A percentile compares a stretch with the other conserved stretches of the same genome.
Evolutionary conservation across 1,139 yeast species (phyloP).

Genomic region (Debaryomycetaceae sp.): DNA sequence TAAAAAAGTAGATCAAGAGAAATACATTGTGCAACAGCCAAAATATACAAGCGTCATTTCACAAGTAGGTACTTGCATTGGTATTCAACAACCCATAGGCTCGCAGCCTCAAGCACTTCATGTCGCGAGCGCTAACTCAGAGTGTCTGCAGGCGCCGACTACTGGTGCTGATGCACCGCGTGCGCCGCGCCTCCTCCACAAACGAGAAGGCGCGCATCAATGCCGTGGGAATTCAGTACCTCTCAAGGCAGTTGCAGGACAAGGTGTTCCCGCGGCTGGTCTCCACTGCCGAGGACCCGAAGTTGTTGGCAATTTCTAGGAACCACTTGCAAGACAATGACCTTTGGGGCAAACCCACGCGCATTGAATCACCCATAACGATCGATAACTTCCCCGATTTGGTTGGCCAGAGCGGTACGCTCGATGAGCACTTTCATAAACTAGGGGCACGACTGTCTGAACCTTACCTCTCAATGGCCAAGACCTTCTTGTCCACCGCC

Average conservation of each 20-base stretch:
- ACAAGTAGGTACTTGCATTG: too few species aligned
- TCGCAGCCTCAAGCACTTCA: too few species aligned
- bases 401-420: constrained; percentile 49
- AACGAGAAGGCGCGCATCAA: constrained; percentile 53
- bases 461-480: constrained; percentile 54
- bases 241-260: constrained; percentile 52
- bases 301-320: constrained; percentile 54
- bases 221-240: constrained; percentile 62
- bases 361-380: constrained; percentile 55
- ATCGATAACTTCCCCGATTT: constrained; percentile 61
- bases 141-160: too few species aligned
- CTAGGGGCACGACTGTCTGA: constrained; percentile 59
- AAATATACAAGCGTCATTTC: too few species aligned
- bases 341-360: constrained; percentile 76
- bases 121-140: too few species aligned
- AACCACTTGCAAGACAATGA: constrained; percentile 59
- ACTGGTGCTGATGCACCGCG: too few species aligned
- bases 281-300: constrained; percentile 22
- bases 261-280: constrained; percentile 53
- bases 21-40: too few species aligned
- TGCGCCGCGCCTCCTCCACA: constrained; percentile 1
- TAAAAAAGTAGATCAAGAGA: too few species aligned
- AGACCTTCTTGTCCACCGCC: constrained; percentile 28
- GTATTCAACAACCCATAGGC: too few species aligned
- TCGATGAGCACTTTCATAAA: constrained; percentile 82